Evolutionary conservation across 257 asterid species (phyloP).

Genomic region (Nicotiana obtusifolia): DNA sequence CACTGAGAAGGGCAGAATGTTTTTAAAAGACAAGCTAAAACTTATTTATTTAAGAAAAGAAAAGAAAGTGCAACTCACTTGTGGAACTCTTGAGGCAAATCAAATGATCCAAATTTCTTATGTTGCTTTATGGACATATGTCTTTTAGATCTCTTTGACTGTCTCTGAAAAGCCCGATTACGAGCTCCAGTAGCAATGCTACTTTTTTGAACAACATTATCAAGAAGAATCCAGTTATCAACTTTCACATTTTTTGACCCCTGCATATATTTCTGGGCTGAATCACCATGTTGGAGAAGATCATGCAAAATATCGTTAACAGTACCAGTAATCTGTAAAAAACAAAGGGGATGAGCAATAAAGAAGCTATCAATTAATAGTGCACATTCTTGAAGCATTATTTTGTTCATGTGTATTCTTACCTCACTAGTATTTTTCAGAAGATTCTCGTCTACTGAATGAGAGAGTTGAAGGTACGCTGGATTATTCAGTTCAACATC

Average conservation of each 20-base stretch:
- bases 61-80: conserved; percentile 44
- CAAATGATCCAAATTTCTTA: conserved; percentile 52
- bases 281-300: conserved; percentile 75
- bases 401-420: background rate
- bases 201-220: conserved; percentile 56
- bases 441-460: conserved; percentile 53
- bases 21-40: background rate
- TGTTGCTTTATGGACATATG: conserved; percentile 70
- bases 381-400: background rate
- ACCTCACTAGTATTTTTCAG: conserved; percentile 50
- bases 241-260: conserved; percentile 69
- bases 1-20: background rate
- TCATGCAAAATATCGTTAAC: conserved; percentile 60
- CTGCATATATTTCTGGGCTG: conserved; percentile 69
- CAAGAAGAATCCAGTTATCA: conserved; percentile 79
- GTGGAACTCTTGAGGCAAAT: conserved; percentile 57
- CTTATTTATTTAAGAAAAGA: background rate
- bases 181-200: conserved; percentile 23
- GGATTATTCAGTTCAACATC: conserved; percentile 48
- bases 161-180: conserved; percentile 28
- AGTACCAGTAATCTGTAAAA: conserved; percentile 40
- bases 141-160: conserved; percentile 68
- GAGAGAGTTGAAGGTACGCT: conserved; percentile 64
- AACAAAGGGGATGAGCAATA: conserved; percentile 12
- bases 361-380: background rate